Evolutionary conservation across 495 filamentous ascomycete genomes (phyloP).

Genomic region (Durotheca rogersii): DNA sequence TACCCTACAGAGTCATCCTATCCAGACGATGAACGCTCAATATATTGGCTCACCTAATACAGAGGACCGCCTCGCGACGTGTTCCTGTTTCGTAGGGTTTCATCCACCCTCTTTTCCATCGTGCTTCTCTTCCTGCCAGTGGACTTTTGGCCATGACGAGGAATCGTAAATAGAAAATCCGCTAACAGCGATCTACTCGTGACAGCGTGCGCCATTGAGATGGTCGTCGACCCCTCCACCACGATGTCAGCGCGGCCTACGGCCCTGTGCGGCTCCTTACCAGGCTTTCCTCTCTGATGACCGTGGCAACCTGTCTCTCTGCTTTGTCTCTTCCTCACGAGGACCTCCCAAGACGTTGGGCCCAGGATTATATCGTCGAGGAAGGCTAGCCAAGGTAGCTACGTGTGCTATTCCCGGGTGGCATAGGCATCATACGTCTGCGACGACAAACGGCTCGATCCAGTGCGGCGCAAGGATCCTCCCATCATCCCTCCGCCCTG

Average conservation of each 20-base stretch:
- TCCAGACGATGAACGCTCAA: constrained; percentile 6
- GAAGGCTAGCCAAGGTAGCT: constrained; percentile 3
- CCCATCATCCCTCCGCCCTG: constrained; percentile 4
- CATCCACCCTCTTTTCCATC: constrained; percentile 18
- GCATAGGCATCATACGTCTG: constrained; percentile 7
- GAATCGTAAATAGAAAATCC: constrained; percentile 15
- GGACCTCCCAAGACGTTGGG: background rate
- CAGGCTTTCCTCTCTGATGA: background rate
- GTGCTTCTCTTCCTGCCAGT: constrained; percentile 1
- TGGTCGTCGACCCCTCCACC: too few species aligned
- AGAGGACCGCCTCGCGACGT: constrained; percentile 18
- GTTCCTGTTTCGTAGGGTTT: constrained; percentile 28
- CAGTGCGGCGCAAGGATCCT: constrained; percentile 10
- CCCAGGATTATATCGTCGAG: background rate
- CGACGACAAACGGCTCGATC: constrained; percentile 5
- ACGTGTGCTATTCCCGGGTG: constrained; percentile 3
- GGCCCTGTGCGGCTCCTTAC: background rate
- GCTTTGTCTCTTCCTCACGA: background rate
- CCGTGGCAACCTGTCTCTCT: background rate
- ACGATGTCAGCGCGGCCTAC: background rate
- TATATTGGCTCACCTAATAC: constrained; percentile 30
- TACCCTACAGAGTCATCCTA: background rate
- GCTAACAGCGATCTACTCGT: constrained; percentile 7
- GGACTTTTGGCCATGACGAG: constrained; percentile 8
- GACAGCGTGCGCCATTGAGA: constrained; percentile 6